Evolutionary conservation across 2,329 filamentous ascomycete species (phyloP), one percentile per base, ranked within the genome.

Genomic region (Sporothrix inflata): DNA sequence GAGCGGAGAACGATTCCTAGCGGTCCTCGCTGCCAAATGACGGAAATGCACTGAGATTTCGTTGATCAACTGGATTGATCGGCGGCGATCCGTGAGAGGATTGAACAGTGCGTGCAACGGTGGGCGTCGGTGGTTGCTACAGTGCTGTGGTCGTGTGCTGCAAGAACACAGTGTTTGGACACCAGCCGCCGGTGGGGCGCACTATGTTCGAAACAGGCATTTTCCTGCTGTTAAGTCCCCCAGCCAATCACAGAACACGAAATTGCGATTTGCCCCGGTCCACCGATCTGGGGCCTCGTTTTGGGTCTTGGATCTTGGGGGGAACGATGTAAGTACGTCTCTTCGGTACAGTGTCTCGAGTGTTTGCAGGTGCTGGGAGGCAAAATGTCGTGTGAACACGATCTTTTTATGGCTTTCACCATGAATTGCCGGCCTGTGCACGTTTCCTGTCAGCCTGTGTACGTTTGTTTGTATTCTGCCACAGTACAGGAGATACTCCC

Each of bases 241-340:
- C 38, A 69, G 51, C 74, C 74, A 75, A 75, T 74, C 61, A 74
- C 21, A 74, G 72, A 63, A 73, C 71, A 73, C 73, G 53, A 67
- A 74, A 71, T 70, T 70, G 16, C 51, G 19, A 69, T 71, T 67
- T 27, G 55, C 42, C 63, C 42, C 42, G 40, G 63, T 47, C 63
- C 42, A 51, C 42, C n/a, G 63, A 67, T 67, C 63, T 67, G 63
- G 63, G 63, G 63, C 72, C 53, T 49, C 34, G 24, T 16, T 42
- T 40, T 45, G 68, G 53, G 34, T 9, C 30, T 34, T 34, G 30
- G 30, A n/a, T n/a, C n/a, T n/a, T n/a, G 30, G 30, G 30, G 30
- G 6, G 6, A 34, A 34, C 42, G 45, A 34, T 24, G 57, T 12
- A 42, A 30, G 51, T 12, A 42, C 16, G 51, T 55, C 51, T 55